These are phyloP conservation scores for Hanseniaspora singularis DNA, from an alignment of 805 yeast species.

Conservation along the genomic window DNA sequence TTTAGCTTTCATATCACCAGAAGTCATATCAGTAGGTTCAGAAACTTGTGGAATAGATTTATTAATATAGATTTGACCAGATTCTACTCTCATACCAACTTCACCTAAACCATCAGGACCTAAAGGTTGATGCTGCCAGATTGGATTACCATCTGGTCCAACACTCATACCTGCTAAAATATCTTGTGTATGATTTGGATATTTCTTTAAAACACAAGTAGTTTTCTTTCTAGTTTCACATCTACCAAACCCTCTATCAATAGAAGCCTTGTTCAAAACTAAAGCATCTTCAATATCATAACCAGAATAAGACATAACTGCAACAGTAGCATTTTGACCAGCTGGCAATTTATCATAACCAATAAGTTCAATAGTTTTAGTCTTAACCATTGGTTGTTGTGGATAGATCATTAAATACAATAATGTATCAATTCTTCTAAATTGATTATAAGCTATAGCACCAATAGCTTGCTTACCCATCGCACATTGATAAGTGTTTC, in stretches of 20 bases:
- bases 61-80: conserved; percentile 89
- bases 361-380: conserved; percentile 89
- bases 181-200: conserved; percentile 89
- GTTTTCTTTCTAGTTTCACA: conserved; percentile 92
- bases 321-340: conserved; percentile 97
- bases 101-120: conserved; percentile 96
- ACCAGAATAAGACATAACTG: conserved; percentile 98
- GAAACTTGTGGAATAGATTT: conserved; percentile 61
- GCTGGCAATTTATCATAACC: conserved; percentile 95
- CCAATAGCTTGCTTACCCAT: conserved; percentile 99
- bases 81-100: conserved; percentile 79
- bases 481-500: conserved; percentile 88
- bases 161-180: conserved; percentile 84
- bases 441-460: conserved; percentile 94
- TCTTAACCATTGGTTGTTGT: conserved; percentile 98
- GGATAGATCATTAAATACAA: conserved; percentile 96
- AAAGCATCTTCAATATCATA: conserved; percentile 98
- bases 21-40: conserved; percentile 15
- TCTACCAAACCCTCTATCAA: conserved; percentile 95
- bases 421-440: conserved; percentile 86
- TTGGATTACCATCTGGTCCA: conserved; percentile 67
- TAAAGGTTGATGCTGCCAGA: conserved; percentile 71
- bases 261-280: conserved; percentile 81
- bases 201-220: conserved; percentile 77
- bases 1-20: conserved; percentile 31